Conservation (phyloP, 352 stramenopile species). For the Pythium phragmitis region DNA sequence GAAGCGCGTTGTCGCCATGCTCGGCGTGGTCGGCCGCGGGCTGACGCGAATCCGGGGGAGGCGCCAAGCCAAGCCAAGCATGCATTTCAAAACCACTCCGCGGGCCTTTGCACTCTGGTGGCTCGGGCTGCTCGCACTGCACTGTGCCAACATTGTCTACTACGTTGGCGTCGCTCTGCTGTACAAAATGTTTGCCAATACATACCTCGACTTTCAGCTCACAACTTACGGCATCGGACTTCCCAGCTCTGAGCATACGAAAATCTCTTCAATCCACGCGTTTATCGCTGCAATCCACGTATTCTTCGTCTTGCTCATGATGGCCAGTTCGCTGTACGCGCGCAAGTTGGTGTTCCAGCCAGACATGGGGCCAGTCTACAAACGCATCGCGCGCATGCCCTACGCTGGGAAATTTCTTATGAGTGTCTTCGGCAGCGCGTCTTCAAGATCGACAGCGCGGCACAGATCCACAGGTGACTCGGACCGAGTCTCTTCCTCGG, state of each 20-base stretch:
- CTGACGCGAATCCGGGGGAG: background rate
- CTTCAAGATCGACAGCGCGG: no score
- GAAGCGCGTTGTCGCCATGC: background rate
- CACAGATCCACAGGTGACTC: no score
- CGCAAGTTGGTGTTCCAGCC: conserved; percentile 12
- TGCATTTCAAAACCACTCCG: conserved; percentile 2
- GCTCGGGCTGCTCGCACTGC: conserved; percentile 7
- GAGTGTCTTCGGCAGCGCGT: no score
- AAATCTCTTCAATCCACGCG: conserved; percentile 11
- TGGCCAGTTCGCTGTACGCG: conserved; percentile 5
- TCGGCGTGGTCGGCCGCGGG: background rate
- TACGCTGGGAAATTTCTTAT: no score
- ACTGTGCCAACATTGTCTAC: conserved; percentile 10
- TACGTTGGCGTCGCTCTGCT: conserved; percentile 14
- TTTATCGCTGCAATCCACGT: conserved; percentile 13
- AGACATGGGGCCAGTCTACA: background rate
- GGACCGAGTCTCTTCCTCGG: background rate
- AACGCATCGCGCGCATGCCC: no score
- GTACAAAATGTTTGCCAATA: conserved; percentile 10
- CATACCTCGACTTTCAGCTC: conserved; percentile 14
- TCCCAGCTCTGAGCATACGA: background rate
- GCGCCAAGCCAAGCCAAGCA: background rate
- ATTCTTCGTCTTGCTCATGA: conserved; percentile 18
- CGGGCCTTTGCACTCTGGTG: conserved; percentile 15
- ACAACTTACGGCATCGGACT: conserved; percentile 7